A percentile compares a stretch with the other conserved stretches of the same genome.
These are phyloP conservation scores for Azolla pinnata DNA, from an alignment of 75 land plant genomes.

Conservation along the genomic window DNA sequence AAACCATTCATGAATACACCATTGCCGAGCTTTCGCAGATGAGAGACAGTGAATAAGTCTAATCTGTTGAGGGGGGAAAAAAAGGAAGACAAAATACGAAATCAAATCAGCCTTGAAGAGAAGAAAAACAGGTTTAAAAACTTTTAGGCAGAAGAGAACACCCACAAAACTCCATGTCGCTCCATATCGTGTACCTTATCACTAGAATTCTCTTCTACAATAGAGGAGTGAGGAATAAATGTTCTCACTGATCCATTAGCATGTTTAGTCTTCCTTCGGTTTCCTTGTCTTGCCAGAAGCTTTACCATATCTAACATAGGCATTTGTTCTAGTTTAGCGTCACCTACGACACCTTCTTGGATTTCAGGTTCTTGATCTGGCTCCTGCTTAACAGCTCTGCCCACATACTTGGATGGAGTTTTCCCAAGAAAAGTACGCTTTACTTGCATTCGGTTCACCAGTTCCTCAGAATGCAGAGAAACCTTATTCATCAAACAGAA, in stretches of 20 bases:
- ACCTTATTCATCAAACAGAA: no score
- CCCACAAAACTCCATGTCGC: no score
- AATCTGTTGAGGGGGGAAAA: slow-evolving; percentile 31
- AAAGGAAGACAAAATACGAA: neutral
- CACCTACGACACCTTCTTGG: neutral
- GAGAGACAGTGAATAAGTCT: slow-evolving; percentile 55
- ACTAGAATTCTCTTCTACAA: neutral
- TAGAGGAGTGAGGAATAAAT: neutral
- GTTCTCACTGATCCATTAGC: neutral
- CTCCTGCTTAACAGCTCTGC: slow-evolving; percentile 4
- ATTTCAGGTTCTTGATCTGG: neutral
- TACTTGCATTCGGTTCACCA: neutral
- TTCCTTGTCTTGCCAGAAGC: neutral
- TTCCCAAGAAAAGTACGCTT: neutral
- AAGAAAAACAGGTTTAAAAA: neutral
- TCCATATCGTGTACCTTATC: no score
- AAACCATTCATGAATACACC: slow-evolving; percentile 96
- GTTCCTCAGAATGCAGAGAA: neutral
- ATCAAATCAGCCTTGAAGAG: neutral
- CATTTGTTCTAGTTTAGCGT: neutral
- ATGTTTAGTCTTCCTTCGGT: neutral
- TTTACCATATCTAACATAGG: neutral
- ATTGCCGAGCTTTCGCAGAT: slow-evolving; percentile 51
- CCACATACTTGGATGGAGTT: neutral
- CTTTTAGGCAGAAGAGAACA: neutral